phyloP scores from a whole-genome alignment of 805 yeast genomes.

The Candida sphagnicola region DNA sequence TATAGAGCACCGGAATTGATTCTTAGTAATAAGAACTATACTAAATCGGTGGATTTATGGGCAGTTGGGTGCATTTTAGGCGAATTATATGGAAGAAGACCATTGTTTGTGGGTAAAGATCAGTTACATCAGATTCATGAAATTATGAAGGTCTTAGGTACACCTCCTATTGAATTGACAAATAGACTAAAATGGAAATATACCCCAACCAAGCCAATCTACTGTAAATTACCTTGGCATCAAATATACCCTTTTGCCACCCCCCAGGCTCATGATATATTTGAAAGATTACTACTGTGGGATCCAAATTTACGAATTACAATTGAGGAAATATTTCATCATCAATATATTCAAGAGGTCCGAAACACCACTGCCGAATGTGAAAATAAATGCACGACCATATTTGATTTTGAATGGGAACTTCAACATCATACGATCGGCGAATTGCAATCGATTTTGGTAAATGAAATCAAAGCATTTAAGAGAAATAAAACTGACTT shows the following conservation, averaged over 20 bases:
- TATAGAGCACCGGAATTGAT: constrained; percentile 92
- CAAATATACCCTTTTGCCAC: constrained; percentile 59
- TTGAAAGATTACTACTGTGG: constrained; percentile 61
- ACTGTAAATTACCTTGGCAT: constrained; percentile 38
- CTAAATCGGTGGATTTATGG: constrained; percentile 83
- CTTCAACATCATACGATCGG: constrained; percentile 10
- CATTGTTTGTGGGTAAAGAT: constrained; percentile 74
- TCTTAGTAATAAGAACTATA: constrained; percentile 53
- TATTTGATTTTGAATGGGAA: constrained; percentile 72
- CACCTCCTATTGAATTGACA: constrained; percentile 53
- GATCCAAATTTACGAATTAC: constrained; percentile 50
- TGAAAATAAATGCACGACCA: constrained; percentile 49
- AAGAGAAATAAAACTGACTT: not conserved
- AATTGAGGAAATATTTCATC: constrained; percentile 55
- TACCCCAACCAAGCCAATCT: constrained; percentile 20
- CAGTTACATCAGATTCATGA: constrained; percentile 67
- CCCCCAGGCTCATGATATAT: constrained; percentile 44
- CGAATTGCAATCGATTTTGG: constrained; percentile 24
- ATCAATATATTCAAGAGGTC: constrained; percentile 50
- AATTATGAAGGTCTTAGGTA: constrained; percentile 67
- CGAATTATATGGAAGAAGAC: constrained; percentile 77
- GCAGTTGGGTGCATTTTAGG: constrained; percentile 88
- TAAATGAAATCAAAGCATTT: not conserved
- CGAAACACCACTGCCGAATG: constrained; percentile 42
- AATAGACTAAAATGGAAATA: constrained; percentile 33